Conservation (phyloP, 169 alveolate genomes). For the Plasmodium ovale region DNA sequence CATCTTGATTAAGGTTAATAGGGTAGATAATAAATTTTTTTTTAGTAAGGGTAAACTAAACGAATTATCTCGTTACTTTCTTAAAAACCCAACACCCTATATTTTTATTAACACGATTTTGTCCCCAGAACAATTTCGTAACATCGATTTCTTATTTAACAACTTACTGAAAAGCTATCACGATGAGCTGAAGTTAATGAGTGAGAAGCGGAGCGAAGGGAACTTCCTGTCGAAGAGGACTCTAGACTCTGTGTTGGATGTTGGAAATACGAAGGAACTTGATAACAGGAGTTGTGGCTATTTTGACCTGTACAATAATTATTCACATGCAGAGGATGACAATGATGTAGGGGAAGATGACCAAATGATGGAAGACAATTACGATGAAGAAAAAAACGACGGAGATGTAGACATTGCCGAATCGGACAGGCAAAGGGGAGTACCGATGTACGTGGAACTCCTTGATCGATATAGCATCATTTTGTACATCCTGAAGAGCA, state of each 20-base stretch:
- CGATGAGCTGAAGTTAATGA: conserved; percentile 44
- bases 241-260: not conserved
- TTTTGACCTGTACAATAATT: conserved; percentile 38
- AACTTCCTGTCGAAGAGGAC: not conserved
- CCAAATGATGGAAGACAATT: not conserved
- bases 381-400: not conserved
- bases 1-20: conserved; percentile 44
- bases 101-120: conserved; percentile 89
- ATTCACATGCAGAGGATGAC: conserved; percentile 21
- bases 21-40: conserved; percentile 52
- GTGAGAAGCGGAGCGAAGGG: not conserved
- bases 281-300: not conserved
- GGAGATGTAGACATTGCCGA: not conserved
- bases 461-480: conserved; percentile 90
- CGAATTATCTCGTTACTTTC: conserved; percentile 45
- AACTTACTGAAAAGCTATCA: conserved; percentile 44
- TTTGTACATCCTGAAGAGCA: conserved; percentile 87
- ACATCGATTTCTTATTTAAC: conserved; percentile 84
- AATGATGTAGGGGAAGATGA: conserved; percentile 13
- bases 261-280: not conserved
- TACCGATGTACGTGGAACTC: conserved; percentile 80
- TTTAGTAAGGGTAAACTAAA: conserved; percentile 69
- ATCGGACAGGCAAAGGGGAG: not conserved
- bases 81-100: conserved; percentile 77
- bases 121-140: conserved; percentile 87